Evolutionary conservation across 2,329 filamentous ascomycete genomes (phyloP).

Genomic region (Aspergillus fructus): DNA sequence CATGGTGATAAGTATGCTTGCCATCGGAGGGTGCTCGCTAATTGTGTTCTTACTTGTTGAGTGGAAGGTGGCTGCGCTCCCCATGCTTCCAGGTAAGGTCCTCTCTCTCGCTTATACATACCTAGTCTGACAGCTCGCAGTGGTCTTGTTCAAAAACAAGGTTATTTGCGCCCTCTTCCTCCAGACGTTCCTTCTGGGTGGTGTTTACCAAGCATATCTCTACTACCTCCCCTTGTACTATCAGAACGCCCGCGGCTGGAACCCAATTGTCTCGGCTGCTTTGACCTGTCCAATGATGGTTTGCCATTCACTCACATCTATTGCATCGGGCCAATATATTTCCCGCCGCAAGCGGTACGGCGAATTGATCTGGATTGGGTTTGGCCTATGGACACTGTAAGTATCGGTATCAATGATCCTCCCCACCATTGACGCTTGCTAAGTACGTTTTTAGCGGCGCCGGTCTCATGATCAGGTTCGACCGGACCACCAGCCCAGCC

Average conservation of each 20-base stretch:
- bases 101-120: neutral
- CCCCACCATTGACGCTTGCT: too few relatives aligned
- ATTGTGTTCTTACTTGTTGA: conserved; percentile 55
- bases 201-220: conserved; percentile 58
- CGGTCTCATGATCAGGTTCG: conserved; percentile 54
- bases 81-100: conserved; percentile 54
- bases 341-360: conserved; percentile 58
- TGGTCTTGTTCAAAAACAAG: conserved; percentile 54
- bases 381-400: conserved; percentile 48
- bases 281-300: conserved; percentile 53
- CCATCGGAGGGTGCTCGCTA: conserved; percentile 48
- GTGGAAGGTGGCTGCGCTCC: conserved; percentile 56
- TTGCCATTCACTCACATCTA: conserved; percentile 41
- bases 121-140: neutral
- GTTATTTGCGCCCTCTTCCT: conserved; percentile 56
- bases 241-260: conserved; percentile 54
- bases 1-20: conserved; percentile 61
- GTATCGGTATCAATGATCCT: conserved; percentile 2
- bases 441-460: conserved; percentile 38
- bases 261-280: conserved; percentile 50
- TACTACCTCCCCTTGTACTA: conserved; percentile 65
- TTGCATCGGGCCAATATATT: conserved; percentile 57
- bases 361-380: conserved; percentile 55
- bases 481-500: conserved; percentile 45
- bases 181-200: conserved; percentile 61